phyloP scores from a whole-genome alignment of 208 protist species.

The Porcisia deanei region DNA sequence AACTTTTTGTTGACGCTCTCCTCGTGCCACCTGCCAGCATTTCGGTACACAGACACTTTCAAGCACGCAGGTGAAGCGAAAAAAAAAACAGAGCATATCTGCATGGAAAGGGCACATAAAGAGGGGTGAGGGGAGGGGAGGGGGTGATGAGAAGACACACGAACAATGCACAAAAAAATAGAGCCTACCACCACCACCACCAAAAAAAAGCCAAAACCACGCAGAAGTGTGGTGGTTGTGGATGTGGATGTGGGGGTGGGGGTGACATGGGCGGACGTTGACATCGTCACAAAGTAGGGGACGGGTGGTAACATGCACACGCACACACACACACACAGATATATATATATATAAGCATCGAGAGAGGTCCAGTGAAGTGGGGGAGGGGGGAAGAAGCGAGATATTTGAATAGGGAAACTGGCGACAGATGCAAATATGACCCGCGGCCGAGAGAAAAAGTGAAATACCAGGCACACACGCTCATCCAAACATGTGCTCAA shows the following conservation, averaged over 20 bases:
- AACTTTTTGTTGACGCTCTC: not conserved
- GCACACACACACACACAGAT: not conserved
- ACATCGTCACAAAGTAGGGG: not conserved
- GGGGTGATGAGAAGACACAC: slow-evolving; percentile 2
- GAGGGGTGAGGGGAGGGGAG: not conserved
- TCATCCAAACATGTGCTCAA: too few species aligned
- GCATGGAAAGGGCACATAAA: not conserved
- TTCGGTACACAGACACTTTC: not conserved
- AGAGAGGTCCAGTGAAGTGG: too few species aligned
- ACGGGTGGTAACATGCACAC: not conserved
- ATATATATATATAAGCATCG: too few species aligned
- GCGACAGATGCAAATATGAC: too few species aligned
- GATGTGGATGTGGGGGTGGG: not conserved
- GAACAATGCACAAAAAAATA: not conserved
- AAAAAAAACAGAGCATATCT: slow-evolving; percentile 9
- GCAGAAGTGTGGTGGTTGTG: not conserved
- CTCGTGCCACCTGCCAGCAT: not conserved
- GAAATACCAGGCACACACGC: too few species aligned
- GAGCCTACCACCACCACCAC: not conserved
- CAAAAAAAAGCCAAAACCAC: slow-evolving; percentile 4
- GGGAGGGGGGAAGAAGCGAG: too few species aligned
- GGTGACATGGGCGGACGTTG: not conserved
- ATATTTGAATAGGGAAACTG: too few species aligned
- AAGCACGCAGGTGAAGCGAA: not conserved
- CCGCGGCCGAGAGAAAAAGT: too few species aligned